Percentiles rank a stretch among this genome's conserved stretches.
phyloP scores from a whole-genome alignment of 441 rosid genomes.

The Metrosideros polymorpha region DNA sequence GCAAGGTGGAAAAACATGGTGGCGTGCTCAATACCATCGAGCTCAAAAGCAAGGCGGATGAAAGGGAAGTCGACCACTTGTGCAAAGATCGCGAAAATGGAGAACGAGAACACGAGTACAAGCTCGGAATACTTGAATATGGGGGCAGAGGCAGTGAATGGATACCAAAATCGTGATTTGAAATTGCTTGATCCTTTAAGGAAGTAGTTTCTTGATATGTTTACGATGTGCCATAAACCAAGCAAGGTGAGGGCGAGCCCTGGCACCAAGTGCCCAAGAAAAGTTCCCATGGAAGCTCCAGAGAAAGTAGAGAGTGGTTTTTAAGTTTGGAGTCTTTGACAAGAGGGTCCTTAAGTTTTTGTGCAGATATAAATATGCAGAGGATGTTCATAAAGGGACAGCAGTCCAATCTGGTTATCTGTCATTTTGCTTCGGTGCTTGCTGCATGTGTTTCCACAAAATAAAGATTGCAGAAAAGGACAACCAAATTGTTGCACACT shows the following conservation, averaged over 20 bases:
- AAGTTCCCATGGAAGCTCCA: conserved; percentile 48
- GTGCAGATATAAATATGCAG: background rate
- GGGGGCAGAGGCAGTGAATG: conserved; percentile 23
- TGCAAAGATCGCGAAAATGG: conserved; percentile 37
- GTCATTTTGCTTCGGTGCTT: conserved; percentile 26
- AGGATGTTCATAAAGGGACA: background rate
- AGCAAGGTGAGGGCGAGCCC: conserved; percentile 61
- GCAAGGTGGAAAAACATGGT: conserved; percentile 78
- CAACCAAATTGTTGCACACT: background rate
- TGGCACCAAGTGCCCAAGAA: conserved; percentile 62
- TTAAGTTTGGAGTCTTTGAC: background rate
- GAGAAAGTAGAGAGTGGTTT: background rate
- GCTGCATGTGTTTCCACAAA: conserved; percentile 49
- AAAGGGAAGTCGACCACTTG: conserved; percentile 54
- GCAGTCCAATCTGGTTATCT: conserved; percentile 6
- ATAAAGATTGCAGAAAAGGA: conserved; percentile 7
- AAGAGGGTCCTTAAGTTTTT: conserved; percentile 7
- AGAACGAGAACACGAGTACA: conserved; percentile 39
- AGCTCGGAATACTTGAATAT: conserved; percentile 49
- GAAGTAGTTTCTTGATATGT: conserved; percentile 51
- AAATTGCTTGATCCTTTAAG: conserved; percentile 37
- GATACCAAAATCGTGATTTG: conserved; percentile 41
- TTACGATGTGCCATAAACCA: conserved; percentile 74
- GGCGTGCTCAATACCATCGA: conserved; percentile 65
- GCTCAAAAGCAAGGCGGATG: conserved; percentile 38